phyloP scores from a whole-genome alignment of 345 rosid species.

The Eutrema yunnanense region DNA sequence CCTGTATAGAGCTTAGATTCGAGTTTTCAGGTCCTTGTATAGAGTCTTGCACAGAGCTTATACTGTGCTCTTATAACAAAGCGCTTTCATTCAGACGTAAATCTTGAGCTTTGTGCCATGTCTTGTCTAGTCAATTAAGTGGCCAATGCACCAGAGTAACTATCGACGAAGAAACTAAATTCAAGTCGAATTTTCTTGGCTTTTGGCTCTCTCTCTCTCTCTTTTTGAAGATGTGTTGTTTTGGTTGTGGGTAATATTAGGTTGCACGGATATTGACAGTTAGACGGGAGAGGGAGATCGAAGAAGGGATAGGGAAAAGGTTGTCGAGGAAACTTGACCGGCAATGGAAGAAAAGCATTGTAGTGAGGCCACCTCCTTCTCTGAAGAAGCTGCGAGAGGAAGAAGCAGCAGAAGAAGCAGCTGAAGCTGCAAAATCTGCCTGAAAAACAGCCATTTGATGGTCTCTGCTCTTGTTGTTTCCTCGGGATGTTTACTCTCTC shows the following conservation, averaged over 20 bases:
- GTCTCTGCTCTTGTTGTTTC: background rate
- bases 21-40: background rate
- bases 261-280: conserved; percentile 79
- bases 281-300: conserved; percentile 81
- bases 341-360: conserved; percentile 85
- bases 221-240: background rate
- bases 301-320: conserved; percentile 82
- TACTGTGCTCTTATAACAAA: background rate
- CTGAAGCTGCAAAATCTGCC: conserved; percentile 50
- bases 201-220: background rate
- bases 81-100: background rate
- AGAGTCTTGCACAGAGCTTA: background rate
- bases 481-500: background rate
- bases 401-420: conserved; percentile 81
- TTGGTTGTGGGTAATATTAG: conserved; percentile 31
- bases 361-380: conserved; percentile 82
- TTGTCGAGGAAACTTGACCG: conserved; percentile 86
- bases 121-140: background rate
- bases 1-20: background rate
- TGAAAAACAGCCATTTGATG: background rate
- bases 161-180: background rate
- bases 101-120: background rate
- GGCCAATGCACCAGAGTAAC: background rate
- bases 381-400: conserved; percentile 65
- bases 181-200: background rate